Evolutionary conservation across 176 grass and related monocot species (phyloP), one percentile per base, ranked within the genome.

Genomic region (Ensete ventricosum): DNA sequence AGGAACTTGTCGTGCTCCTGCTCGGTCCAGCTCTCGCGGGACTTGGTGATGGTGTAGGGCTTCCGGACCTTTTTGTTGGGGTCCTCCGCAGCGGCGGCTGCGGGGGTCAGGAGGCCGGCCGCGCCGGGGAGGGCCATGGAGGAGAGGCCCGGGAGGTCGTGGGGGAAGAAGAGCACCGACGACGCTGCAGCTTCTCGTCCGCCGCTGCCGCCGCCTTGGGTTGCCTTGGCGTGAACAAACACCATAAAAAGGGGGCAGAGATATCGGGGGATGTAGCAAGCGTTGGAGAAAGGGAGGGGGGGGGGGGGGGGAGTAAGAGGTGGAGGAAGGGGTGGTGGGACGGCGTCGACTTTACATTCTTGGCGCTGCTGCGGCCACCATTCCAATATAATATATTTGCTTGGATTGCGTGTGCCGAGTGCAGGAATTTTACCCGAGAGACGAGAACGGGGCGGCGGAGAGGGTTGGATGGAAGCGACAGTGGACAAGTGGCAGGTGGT

Each of bases 21-120:
- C 20, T 76, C 74, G 26, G 74, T 76, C 74, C 74, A 76, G 74
- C 74, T 76, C 74, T 76, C 74, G 17, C 74, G 57, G 10, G 74
- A 76, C 60, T 76, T 76, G 59, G 58, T 76, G 74, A 76, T 76
- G 48, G 74, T 76, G 55, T 76, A 76, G 27, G 74, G 74, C 74
- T 76, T 76, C 60, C 74, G 57, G 20, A 65, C 64, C 74, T 76
- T 76, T 59, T 76, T 76, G 74, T 21, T 76, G 11, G 58, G 74
- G 57, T 76, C 74, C 27, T 76, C 74, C 43, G 27, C 29, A 19
- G 74, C 3, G 58, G 53, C 12, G 14, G 23, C 14, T 53, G 72
- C 12, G 27, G 12, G 26, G 26, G 66, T 11, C 2, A 14, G 0
- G 16, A 22, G 54, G 2, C 22, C 73, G 7, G 53, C 73, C 14